These are phyloP conservation scores for Diaporthe helianthi DNA, from an alignment of 2,329 filamentous ascomycete genomes.

Conservation along the genomic window DNA sequence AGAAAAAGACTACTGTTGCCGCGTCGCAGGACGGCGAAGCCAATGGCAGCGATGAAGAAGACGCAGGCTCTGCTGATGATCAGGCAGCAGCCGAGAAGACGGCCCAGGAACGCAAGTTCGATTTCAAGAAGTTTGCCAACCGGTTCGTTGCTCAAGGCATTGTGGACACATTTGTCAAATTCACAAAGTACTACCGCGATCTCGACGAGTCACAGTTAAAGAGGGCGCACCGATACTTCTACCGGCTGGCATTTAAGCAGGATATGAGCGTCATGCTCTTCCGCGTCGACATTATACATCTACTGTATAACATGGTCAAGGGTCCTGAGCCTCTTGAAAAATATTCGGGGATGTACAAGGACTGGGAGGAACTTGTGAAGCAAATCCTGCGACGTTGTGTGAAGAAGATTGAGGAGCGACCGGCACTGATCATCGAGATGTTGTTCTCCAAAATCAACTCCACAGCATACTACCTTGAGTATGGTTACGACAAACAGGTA, in stretches of 20 bases:
- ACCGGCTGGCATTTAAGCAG: conserved; percentile 93
- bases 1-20: conserved; percentile 62
- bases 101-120: conserved; percentile 87
- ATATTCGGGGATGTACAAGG: conserved; percentile 72
- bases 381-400: conserved; percentile 84
- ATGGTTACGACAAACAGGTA: conserved; percentile 84
- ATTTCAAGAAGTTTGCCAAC: conserved; percentile 83
- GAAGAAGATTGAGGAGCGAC: conserved; percentile 84
- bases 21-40: conserved; percentile 47
- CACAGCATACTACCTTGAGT: conserved; percentile 87
- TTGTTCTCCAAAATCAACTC: conserved; percentile 90
- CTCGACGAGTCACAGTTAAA: conserved; percentile 83
- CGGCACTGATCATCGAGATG: conserved; percentile 87
- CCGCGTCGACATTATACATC: conserved; percentile 85
- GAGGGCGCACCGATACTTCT: conserved; percentile 91
- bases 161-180: conserved; percentile 86
- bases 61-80: conserved; percentile 76
- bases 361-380: conserved; percentile 89
- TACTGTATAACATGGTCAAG: conserved; percentile 92
- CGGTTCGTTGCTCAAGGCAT: conserved; percentile 86
- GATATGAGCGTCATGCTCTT: conserved; percentile 89
- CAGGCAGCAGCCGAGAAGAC: conserved; percentile 72
- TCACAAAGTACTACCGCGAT: conserved; percentile 82
- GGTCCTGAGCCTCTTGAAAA: conserved; percentile 79
- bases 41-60: conserved; percentile 62